Evolutionary conservation across 2,329 filamentous ascomycete genomes (phyloP).

Genomic region (Shiraia sp.): DNA sequence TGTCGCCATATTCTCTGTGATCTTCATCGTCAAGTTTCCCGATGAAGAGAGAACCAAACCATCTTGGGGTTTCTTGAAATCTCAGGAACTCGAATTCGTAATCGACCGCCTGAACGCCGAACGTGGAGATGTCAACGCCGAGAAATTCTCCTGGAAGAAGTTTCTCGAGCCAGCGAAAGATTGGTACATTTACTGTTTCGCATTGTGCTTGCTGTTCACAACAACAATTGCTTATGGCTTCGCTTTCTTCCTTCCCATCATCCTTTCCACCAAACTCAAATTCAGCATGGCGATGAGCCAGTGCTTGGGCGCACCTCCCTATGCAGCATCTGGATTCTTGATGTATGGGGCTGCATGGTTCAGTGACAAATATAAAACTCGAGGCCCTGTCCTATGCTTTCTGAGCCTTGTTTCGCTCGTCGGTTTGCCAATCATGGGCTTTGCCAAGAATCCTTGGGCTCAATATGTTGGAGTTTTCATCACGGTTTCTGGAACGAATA

Average conservation of each 20-base stretch:
- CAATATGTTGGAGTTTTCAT: conserved; percentile 30
- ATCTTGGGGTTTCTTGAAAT: conserved; percentile 24
- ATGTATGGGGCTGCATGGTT: conserved; percentile 31
- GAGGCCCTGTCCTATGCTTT: conserved; percentile 23
- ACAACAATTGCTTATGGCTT: conserved; percentile 28
- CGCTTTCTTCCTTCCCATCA: conserved; percentile 28
- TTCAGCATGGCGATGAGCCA: conserved; percentile 29
- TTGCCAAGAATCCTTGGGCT: conserved; percentile 25
- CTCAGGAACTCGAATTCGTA: conserved; percentile 19
- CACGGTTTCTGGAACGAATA: conserved; percentile 22
- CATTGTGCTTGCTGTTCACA: conserved; percentile 22
- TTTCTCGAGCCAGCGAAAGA: conserved; percentile 27
- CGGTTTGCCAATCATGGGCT: conserved; percentile 31
- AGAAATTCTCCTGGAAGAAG: conserved; percentile 24
- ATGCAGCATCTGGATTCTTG: conserved; percentile 27
- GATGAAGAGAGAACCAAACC: conserved; percentile 24
- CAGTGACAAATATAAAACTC: conserved; percentile 28
- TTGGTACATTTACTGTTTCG: conserved; percentile 29
- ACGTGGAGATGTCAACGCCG: conserved; percentile 20
- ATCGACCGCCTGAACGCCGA: conserved; percentile 28
- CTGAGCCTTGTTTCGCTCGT: conserved; percentile 26
- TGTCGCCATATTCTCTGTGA: conserved; percentile 22
- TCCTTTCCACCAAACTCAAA: conserved; percentile 24
- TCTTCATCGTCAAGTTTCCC: conserved; percentile 29
- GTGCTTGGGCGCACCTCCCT: conserved; percentile 30